A percentile compares a stretch with the other conserved stretches of the same genome.
Conservation (phyloP, 2,329 filamentous ascomycete genomes). For the Monosporascus cannonballus region DNA sequence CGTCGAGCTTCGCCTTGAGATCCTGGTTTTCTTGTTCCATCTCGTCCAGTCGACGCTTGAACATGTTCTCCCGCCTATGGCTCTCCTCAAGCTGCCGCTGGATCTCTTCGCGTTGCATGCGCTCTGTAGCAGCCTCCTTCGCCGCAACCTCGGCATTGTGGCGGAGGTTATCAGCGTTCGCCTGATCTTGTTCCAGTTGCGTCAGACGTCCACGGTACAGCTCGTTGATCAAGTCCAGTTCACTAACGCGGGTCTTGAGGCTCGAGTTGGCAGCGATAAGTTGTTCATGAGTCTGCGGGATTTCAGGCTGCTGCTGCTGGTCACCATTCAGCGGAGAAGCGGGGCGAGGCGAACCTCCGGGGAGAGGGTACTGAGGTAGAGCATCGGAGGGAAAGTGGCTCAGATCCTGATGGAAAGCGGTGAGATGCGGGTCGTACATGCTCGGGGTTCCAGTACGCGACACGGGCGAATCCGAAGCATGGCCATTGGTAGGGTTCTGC, state of each 20-base stretch:
- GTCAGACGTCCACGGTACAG: slow-evolving; percentile 69
- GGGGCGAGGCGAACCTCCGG: slow-evolving; percentile 48
- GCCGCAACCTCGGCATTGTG: slow-evolving; percentile 46
- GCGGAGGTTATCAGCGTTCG: slow-evolving; percentile 48
- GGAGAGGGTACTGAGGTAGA: slow-evolving; percentile 43
- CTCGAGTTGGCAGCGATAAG: slow-evolving; percentile 74
- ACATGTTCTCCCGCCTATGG: slow-evolving; percentile 70
- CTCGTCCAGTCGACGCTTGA: slow-evolving; percentile 78
- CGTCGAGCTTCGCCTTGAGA: slow-evolving; percentile 21
- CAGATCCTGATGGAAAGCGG: slow-evolving; percentile 69
- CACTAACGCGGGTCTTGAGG: slow-evolving; percentile 90
- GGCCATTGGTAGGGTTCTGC: slow-evolving; percentile 65
- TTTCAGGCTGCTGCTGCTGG: slow-evolving; percentile 59
- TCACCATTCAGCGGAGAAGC: slow-evolving; percentile 44
- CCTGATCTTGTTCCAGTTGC: slow-evolving; percentile 76
- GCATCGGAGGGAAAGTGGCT: slow-evolving; percentile 58
- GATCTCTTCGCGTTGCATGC: slow-evolving; percentile 46
- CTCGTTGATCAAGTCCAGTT: slow-evolving; percentile 91
- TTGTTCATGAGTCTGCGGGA: slow-evolving; percentile 72
- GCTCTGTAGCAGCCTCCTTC: slow-evolving; percentile 51
- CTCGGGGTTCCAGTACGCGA: slow-evolving; percentile 74
- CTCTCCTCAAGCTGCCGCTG: slow-evolving; percentile 64
- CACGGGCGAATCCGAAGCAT: slow-evolving; percentile 71
- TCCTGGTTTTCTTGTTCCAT: slow-evolving; percentile 52
- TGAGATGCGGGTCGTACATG: slow-evolving; percentile 67